phyloP scores from a whole-genome alignment of 768 basidiomycete species.

The Naematelia aurantialba region DNA sequence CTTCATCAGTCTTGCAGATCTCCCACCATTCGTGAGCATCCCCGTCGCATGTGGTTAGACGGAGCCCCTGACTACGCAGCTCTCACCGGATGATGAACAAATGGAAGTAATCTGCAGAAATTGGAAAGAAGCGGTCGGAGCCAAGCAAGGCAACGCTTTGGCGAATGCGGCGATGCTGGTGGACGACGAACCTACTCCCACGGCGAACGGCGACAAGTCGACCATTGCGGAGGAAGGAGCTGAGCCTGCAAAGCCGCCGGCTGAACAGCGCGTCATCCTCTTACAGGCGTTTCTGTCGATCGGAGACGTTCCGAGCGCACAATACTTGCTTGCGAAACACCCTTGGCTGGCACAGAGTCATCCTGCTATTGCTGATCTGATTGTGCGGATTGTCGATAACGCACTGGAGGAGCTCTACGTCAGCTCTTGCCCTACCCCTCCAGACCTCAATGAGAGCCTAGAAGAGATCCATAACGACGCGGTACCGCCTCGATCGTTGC shows the following conservation, averaged over 20 bases:
- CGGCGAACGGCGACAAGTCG: conserved; percentile 49
- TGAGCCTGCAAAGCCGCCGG: conserved; percentile 46
- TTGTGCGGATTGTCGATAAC: conserved; percentile 68
- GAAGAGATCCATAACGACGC: conserved; percentile 11
- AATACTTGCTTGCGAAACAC: conserved; percentile 74
- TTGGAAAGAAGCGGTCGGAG: conserved; percentile 54
- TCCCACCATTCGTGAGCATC: conserved; percentile 76
- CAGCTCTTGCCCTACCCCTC: conserved; percentile 15
- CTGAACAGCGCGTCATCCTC: conserved; percentile 73
- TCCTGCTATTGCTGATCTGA: conserved; percentile 78
- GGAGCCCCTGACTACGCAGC: conserved; percentile 51
- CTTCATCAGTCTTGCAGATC: conserved; percentile 77
- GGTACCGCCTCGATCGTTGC: conserved; percentile 11
- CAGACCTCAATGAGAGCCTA: not conserved
- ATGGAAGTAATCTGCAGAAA: conserved; percentile 67
- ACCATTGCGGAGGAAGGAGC: conserved; percentile 39
- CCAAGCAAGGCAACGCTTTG: conserved; percentile 35
- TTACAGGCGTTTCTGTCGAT: conserved; percentile 75
- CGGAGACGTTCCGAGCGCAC: conserved; percentile 73
- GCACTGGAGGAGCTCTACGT: conserved; percentile 67
- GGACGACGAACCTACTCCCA: conserved; percentile 54
- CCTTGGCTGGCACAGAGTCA: conserved; percentile 80
- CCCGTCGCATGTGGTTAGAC: not conserved
- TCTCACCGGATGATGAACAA: conserved; percentile 69
- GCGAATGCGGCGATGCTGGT: conserved; percentile 55